phyloP scores from a whole-genome alignment of 768 basidiomycete species.

The Psilocybe subaeruginosa region DNA sequence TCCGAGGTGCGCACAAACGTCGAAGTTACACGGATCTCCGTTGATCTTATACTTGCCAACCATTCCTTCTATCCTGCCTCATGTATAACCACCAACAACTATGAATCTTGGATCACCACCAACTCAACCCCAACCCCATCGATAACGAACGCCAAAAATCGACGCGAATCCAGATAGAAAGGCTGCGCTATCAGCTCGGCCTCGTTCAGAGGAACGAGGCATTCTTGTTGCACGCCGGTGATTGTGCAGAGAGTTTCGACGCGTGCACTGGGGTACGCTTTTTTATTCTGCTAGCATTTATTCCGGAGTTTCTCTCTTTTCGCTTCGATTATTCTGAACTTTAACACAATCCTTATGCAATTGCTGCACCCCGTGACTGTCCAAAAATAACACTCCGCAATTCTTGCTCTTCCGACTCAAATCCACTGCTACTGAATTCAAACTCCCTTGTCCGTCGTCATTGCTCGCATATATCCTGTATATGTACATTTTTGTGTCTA shows the following conservation, averaged over 20 bases:
- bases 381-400: too few relatives aligned
- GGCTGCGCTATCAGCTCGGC: slow-evolving; percentile 77
- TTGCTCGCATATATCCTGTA: too few relatives aligned
- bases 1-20: slow-evolving; percentile 67
- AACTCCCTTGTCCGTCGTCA: not conserved
- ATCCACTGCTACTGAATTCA: not conserved
- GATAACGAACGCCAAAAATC: not conserved
- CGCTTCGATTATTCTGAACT: too few relatives aligned
- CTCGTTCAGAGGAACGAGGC: slow-evolving; percentile 87
- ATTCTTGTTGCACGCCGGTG: slow-evolving; percentile 95
- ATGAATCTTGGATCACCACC: slow-evolving; percentile 6
- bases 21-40: slow-evolving; percentile 31
- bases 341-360: too few relatives aligned
- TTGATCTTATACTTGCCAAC: slow-evolving; percentile 8
- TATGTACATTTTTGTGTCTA: not conserved
- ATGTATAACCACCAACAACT: slow-evolving; percentile 3
- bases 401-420: too few relatives aligned
- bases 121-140: not conserved
- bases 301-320: too few relatives aligned
- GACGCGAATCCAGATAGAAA: slow-evolving; percentile 63
- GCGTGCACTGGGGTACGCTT: slow-evolving; percentile 80
- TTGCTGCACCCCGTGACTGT: too few relatives aligned
- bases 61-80: slow-evolving; percentile 13
- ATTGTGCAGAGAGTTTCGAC: slow-evolving; percentile 96
- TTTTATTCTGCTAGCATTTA: not conserved